Conservation (phyloP, 177 flowering plant genomes). For the Vitis hybrid region DNA sequence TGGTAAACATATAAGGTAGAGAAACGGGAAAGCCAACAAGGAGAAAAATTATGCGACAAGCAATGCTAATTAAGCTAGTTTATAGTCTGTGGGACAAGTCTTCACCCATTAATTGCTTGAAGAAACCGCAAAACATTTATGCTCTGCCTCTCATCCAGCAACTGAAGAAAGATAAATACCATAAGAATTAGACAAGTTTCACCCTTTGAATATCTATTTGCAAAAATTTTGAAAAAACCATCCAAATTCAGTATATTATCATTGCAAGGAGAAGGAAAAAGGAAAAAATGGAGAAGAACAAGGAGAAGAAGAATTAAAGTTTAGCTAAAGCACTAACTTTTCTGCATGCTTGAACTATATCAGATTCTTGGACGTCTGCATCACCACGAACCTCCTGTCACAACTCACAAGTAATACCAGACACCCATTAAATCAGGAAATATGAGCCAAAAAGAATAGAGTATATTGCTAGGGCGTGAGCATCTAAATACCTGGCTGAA, state of each 20-base stretch:
- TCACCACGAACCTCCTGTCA: slow-evolving; percentile 68
- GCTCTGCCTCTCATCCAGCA: slow-evolving; percentile 85
- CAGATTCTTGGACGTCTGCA: slow-evolving; percentile 67
- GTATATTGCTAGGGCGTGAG: background rate
- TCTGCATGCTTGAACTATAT: slow-evolving; percentile 70
- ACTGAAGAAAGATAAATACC: slow-evolving; percentile 41
- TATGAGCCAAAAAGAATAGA: background rate
- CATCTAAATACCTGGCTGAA: slow-evolving; percentile 55
- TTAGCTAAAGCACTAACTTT: slow-evolving; percentile 39
- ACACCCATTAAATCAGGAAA: background rate
- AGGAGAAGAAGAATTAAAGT: background rate
- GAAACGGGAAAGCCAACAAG: background rate
- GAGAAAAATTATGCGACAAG: background rate
- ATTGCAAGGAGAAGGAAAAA: background rate
- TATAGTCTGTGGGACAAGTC: too few relatives aligned
- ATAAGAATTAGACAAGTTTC: too few relatives aligned
- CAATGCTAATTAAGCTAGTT: too few relatives aligned
- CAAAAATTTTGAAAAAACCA: background rate
- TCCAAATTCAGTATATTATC: background rate
- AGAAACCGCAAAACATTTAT: slow-evolving; percentile 74
- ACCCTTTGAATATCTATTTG: background rate
- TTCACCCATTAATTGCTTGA: slow-evolving; percentile 76
- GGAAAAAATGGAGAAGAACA: background rate
- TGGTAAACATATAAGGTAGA: background rate
- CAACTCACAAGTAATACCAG: background rate